Conservation (phyloP, 208 protist species). For the Trypanosoma cruzi region DNA sequence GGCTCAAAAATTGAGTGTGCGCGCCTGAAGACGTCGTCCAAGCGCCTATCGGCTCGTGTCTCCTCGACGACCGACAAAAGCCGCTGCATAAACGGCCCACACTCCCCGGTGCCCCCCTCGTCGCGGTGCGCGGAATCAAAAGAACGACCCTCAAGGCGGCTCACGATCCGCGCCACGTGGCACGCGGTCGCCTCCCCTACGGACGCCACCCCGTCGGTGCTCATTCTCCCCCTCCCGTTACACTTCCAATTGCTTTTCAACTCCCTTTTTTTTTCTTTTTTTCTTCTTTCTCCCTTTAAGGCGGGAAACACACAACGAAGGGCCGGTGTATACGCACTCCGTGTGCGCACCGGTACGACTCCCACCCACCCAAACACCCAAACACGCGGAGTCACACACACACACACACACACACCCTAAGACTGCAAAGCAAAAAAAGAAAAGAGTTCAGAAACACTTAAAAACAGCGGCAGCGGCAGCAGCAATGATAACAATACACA, state of each 20-base stretch:
- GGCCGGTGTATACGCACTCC: no score
- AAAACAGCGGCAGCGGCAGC: no score
- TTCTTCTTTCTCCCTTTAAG: conserved; percentile 8
- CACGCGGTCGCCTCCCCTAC: background rate
- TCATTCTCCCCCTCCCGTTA: background rate
- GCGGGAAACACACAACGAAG: no score
- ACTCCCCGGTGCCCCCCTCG: background rate
- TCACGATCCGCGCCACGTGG: conserved; percentile 1
- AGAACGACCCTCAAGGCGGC: background rate
- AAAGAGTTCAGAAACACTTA: no score
- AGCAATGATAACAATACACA: no score
- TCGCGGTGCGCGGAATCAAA: background rate
- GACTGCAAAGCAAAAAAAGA: no score
- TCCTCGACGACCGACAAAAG: conserved; percentile 13
- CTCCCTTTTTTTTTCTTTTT: conserved; percentile 25
- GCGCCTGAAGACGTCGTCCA: conserved; percentile 17
- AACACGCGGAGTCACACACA: no score
- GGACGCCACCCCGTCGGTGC: no score
- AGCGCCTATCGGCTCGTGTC: background rate
- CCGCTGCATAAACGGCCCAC: conserved; percentile 15
- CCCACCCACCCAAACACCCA: no score
- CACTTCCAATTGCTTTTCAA: background rate
- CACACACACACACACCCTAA: no score
- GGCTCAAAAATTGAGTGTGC: background rate
- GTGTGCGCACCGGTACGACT: no score